Evolutionary conservation across 2,329 filamentous ascomycete species (phyloP).

Genomic region (Aspergillus tamarii): DNA sequence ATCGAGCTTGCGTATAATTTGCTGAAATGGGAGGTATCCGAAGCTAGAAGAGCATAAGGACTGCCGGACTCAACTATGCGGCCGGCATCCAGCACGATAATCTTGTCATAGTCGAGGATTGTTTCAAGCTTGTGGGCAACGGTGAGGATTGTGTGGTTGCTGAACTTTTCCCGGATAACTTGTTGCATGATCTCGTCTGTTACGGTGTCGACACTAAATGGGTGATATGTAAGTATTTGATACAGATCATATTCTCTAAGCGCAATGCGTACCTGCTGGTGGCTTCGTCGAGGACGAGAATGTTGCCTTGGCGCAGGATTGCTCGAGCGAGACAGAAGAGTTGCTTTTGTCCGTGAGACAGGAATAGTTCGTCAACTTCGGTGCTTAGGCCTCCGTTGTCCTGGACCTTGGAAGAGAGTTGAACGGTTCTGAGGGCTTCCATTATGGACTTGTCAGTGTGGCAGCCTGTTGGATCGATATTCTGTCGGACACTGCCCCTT

Average conservation of each 20-base stretch:
- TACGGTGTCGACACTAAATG: slow-evolving; percentile 55
- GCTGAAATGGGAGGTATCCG: slow-evolving; percentile 40
- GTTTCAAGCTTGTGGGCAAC: slow-evolving; percentile 60
- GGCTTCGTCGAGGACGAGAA: slow-evolving; percentile 51
- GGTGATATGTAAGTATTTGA: slow-evolving; percentile 15
- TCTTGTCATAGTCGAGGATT: slow-evolving; percentile 44
- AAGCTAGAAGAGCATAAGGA: slow-evolving; percentile 40
- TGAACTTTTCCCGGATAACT: slow-evolving; percentile 58
- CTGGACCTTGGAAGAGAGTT: slow-evolving; percentile 40
- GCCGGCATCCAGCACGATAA: slow-evolving; percentile 42
- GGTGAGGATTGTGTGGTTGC: slow-evolving; percentile 61
- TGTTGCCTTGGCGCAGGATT: slow-evolving; percentile 52
- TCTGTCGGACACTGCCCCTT: slow-evolving; percentile 42
- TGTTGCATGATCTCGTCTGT: slow-evolving; percentile 63
- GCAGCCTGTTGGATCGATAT: slow-evolving; percentile 42
- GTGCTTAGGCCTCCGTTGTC: slow-evolving; percentile 45
- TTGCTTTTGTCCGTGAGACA: slow-evolving; percentile 65
- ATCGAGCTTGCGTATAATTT: slow-evolving; percentile 35
- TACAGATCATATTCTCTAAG: background rate
- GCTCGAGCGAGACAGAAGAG: slow-evolving; percentile 66
- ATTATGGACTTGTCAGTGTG: slow-evolving; percentile 38
- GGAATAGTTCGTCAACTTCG: slow-evolving; percentile 52
- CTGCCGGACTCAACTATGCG: slow-evolving; percentile 40
- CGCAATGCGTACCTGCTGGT: slow-evolving; percentile 18
- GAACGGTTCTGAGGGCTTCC: slow-evolving; percentile 41